phyloP scores from a whole-genome alignment of 2,329 filamentous ascomycete species.

The Graphilbum sp. region DNA sequence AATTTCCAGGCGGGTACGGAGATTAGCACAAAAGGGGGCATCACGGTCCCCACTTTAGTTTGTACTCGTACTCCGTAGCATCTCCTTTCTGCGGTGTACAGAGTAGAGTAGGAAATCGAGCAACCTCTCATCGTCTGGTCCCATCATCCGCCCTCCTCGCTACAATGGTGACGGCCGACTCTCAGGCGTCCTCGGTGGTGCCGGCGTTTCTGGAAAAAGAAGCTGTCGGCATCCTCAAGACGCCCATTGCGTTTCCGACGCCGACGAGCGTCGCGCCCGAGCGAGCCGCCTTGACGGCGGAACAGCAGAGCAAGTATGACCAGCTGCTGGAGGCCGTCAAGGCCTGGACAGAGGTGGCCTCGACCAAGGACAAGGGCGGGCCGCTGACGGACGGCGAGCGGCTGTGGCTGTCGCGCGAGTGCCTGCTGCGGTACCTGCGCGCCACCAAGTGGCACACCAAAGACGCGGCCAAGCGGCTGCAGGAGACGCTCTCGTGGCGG shows the following conservation, averaged over 20 bases:
- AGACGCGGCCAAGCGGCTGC: slow-evolving; percentile 63
- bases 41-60: too few relatives aligned
- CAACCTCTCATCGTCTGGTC: too few relatives aligned
- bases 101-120: too few relatives aligned
- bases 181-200: slow-evolving; percentile 1
- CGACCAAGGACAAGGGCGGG: slow-evolving; percentile 36
- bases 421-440: slow-evolving; percentile 79
- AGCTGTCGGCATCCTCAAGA: slow-evolving; percentile 10
- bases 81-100: too few relatives aligned
- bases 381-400: slow-evolving; percentile 65
- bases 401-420: slow-evolving; percentile 85
- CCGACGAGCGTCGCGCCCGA: slow-evolving; percentile 39
- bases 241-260: slow-evolving; percentile 39
- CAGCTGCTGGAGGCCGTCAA: slow-evolving; percentile 54
- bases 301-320: slow-evolving; percentile 72
- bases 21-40: too few relatives aligned
- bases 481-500: slow-evolving; percentile 71
- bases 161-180: not conserved
- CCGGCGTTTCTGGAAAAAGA: slow-evolving; percentile 7
- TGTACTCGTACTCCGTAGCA: too few relatives aligned
- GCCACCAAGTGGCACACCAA: slow-evolving; percentile 79
- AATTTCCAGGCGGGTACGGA: not conserved
- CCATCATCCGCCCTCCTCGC: too few relatives aligned
- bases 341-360: slow-evolving; percentile 53
- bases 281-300: slow-evolving; percentile 46